Evolutionary conservation across 2,329 filamentous ascomycete species (phyloP), one percentile per base, ranked within the genome.

Genomic region (Raffaelea arxii): DNA sequence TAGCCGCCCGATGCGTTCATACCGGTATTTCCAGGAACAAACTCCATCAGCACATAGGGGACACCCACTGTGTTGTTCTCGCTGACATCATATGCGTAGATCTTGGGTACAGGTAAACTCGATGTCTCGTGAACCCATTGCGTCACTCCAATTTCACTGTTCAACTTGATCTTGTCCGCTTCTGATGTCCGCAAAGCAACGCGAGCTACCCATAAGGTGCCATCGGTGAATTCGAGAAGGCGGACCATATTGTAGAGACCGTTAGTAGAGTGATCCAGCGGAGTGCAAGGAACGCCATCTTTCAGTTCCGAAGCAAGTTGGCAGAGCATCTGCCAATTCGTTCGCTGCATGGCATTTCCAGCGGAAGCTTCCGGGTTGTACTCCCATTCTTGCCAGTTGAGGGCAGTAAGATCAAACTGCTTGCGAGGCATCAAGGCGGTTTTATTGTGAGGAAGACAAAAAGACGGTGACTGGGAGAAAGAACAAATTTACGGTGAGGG

Each of bases 11-110:
- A 30, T 16, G 49, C 44, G 52, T 55, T 59, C 55, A 55, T 58
- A 19, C 45, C 55, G 4, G 45, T 57, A 48, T 55, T 59, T 41
- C 58, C 61, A 44, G 52, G 59, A 43, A 58, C 44, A 47, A 51
- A 61, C 30, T 54, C 55, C 55, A 63, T 59, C 19, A 64, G 46
- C 4, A 60, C 56, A 45, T 58, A 62, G 3, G 59, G 54, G 6
- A 54, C 55, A 4, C 58, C 54, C 16, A 57, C 50, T 4, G 41
- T 22, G 42, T 61, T 61, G 6, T 49, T 11, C 40, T 46, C 23
- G 30, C 51, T 47, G 23, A 49, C 12, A 43, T 58, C 53, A 44
- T 50, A 58, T 6, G 51, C 55, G 39, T 56, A 58, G n/a, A 62
- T 46, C 21, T 50, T 25, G 7, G 59, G 59, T 21, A 62, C 53